Base-by-base conservation (phyloP, 2,329 filamentous ascomycete species). In the Paramyrothecium sp. region DNA sequence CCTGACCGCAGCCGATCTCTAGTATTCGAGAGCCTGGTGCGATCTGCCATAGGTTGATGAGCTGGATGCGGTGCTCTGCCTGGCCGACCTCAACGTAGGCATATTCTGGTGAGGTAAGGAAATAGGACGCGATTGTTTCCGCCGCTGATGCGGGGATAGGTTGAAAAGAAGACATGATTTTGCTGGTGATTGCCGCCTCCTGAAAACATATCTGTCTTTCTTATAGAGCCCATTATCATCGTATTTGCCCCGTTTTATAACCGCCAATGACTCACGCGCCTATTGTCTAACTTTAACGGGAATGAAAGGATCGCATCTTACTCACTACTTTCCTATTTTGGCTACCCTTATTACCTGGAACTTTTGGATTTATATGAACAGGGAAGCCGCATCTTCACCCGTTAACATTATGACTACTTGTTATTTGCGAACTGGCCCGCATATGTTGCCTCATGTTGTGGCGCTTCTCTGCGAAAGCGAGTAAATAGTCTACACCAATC, bases 1-100 rank as follows among this genome's bases (percentile, higher is more conserved):
- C 84, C 61, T 87, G 84, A 1, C 84, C 84, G 67, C 84, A 86
- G 53, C 83, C 84, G 41, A 87, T 67, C 65, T 87, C 84, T 2
- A 87, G 74, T 7, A 86, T 66, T 3, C 72, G 75, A 26, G 73
- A 71, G 58, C 77, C 76, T 0, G 72, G 67, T 1, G 56, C 20
- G 55, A 78, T 71, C 22, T 63, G 60, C 73, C 73, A 79, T 23
- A 61, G 56, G 47, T 72, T 65, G 33, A 74, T 53, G 13, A 78
- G 67, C 3, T 63, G 57, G 26, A 75, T 63, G 30, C 76, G 73
- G 59, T 78, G 76, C 34, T 64, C 58, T 8, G 70, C 70, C 57
- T 69, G 66, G 34, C 52, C 53, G 51, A 61, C 57, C 52, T 68
- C 62, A 10, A 67, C 51, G 61, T 22, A 51, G 59, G 56, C 20